Conservation (phyloP, 2,329 filamentous ascomycete species). For the Colletotrichum salicis region DNA sequence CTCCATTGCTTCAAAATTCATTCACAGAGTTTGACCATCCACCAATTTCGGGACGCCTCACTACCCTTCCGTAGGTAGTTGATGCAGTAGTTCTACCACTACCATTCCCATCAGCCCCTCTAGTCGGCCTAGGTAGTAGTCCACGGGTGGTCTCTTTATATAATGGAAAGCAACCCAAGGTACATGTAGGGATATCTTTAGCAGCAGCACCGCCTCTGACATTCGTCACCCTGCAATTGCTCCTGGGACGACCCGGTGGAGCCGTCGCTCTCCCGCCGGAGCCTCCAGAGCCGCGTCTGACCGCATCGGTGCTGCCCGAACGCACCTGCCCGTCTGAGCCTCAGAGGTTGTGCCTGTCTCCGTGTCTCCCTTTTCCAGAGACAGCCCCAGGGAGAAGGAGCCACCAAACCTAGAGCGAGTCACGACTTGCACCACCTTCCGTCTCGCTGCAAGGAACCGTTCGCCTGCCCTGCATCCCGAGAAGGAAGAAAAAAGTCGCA, state of each 20-base stretch:
- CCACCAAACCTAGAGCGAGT: conserved; percentile 5
- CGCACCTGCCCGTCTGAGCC: not conserved
- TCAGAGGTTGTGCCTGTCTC: no score
- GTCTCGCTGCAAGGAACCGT: not conserved
- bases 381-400: not conserved
- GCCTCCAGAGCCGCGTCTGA: conserved; percentile 3
- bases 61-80: no score
- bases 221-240: not conserved
- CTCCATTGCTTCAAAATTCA: not conserved
- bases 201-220: not conserved
- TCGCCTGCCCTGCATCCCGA: not conserved
- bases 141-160: not conserved
- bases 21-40: not conserved
- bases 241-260: conserved; percentile 16
- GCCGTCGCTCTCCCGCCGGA: conserved; percentile 13
- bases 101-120: not conserved
- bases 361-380: not conserved
- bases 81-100: not conserved
- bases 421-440: conserved; percentile 3
- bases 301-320: not conserved
- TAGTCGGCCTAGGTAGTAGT: not conserved
- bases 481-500: not conserved
- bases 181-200: not conserved
- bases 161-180: not conserved
- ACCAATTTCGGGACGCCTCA: not conserved